These are phyloP conservation scores for Saccharomyces hybrid DNA, from an alignment of 1,139 yeast genomes.

Conservation along the genomic window DNA sequence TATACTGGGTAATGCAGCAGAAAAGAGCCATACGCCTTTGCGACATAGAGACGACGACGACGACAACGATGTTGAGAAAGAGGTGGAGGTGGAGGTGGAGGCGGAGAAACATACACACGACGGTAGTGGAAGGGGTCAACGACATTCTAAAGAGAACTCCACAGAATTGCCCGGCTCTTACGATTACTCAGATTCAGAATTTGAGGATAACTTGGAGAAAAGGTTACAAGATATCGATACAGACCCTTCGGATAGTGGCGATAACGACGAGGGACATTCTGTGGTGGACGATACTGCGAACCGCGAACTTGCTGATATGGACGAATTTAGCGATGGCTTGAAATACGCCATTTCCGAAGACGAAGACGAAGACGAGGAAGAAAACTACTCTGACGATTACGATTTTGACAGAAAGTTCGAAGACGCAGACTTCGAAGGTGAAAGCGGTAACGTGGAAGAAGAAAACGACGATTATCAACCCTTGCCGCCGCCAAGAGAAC, in stretches of 20 bases:
- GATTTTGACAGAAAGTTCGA: slow-evolving; percentile 1
- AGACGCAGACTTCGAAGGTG: slow-evolving; percentile 11
- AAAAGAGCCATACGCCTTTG: not conserved
- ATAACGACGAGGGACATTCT: slow-evolving; percentile 7
- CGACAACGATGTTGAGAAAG: not conserved
- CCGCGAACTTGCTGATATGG: slow-evolving; percentile 4
- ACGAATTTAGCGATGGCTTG: slow-evolving; percentile 6
- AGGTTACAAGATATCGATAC: slow-evolving; percentile 21
- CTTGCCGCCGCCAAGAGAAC: slow-evolving; percentile 70
- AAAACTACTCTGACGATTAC: slow-evolving; percentile 4
- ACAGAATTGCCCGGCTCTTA: slow-evolving; percentile 15
- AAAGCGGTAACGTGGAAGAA: slow-evolving; percentile 13
- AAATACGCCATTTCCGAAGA: slow-evolving; percentile 4
- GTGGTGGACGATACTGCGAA: slow-evolving; percentile 3
- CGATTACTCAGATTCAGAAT: slow-evolving; percentile 32
- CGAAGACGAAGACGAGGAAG: slow-evolving; percentile 4
- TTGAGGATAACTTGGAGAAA: slow-evolving; percentile 30
- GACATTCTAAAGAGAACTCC: slow-evolving; percentile 2
- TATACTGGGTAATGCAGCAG: slow-evolving; percentile 2
- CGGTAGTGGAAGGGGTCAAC: not conserved
- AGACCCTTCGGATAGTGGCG: slow-evolving; percentile 4
- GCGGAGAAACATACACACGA: not conserved
- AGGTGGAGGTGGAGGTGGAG: not conserved
- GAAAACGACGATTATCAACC: slow-evolving; percentile 40
- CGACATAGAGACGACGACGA: not conserved